phyloP scores from a whole-genome alignment of 345 rosid species.

The Populus pruinosa region DNA sequence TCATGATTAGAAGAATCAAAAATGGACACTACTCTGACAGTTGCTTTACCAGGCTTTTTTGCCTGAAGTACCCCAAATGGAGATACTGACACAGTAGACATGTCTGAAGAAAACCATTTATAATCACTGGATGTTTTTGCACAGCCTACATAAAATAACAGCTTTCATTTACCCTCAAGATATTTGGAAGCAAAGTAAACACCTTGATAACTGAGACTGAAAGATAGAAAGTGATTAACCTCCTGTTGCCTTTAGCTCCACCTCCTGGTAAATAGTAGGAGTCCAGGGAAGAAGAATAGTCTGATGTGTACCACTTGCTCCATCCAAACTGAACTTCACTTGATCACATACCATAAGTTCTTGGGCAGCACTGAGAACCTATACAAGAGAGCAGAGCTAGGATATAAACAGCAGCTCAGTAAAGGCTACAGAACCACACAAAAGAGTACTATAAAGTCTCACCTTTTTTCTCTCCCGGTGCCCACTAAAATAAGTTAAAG shows the following conservation, averaged over 20 bases:
- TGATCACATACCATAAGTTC: conserved; percentile 73
- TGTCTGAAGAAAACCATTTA: conserved; percentile 88
- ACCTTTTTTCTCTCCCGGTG: conserved; percentile 57
- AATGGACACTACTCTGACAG: conserved; percentile 67
- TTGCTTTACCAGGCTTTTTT: conserved; percentile 83
- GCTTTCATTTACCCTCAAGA: conserved; percentile 14
- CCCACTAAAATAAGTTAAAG: conserved; percentile 61
- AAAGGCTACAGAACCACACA: neutral
- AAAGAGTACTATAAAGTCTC: conserved; percentile 12
- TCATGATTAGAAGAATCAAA: conserved; percentile 79
- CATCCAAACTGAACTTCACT: conserved; percentile 56
- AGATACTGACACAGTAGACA: conserved; percentile 55
- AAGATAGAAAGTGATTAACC: conserved; percentile 40
- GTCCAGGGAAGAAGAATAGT: conserved; percentile 77
- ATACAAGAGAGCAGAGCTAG: conserved; percentile 21
- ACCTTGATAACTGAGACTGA: neutral
- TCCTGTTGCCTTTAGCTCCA: conserved; percentile 72
- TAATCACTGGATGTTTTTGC: conserved; percentile 72
- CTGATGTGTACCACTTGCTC: conserved; percentile 31
- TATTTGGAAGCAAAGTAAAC: conserved; percentile 4
- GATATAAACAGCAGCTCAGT: neutral
- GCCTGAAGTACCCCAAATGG: conserved; percentile 79
- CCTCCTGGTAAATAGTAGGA: conserved; percentile 76
- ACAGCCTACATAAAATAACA: conserved; percentile 54
- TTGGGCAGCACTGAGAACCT: conserved; percentile 74